Evolutionary conservation across 2,329 filamentous ascomycete species (phyloP).

Genomic region (Aspergillus thermomutatus): DNA sequence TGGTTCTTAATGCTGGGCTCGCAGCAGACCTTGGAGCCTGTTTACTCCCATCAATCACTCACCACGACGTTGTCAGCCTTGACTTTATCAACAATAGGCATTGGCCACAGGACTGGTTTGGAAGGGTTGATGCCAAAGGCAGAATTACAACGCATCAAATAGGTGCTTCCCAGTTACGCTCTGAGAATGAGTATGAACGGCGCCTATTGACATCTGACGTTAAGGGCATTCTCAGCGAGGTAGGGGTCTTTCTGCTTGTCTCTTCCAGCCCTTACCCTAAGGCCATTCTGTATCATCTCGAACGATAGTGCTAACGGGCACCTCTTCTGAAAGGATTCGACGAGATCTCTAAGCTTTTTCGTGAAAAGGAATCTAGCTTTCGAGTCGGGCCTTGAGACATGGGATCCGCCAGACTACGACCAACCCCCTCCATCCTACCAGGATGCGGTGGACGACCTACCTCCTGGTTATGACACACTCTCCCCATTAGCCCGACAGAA

Average conservation of each 20-base stretch:
- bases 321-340: conserved; percentile 1
- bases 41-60: not conserved
- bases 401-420: conserved; percentile 18
- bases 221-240: not conserved
- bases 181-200: not conserved
- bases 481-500: conserved; percentile 26
- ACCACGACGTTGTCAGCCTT: not conserved
- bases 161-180: not conserved
- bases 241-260: not conserved
- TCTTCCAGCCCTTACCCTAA: not conserved
- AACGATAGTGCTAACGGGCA: not conserved
- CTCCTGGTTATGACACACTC: conserved; percentile 31
- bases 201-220: not conserved
- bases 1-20: not conserved
- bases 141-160: not conserved
- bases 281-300: not conserved
- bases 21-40: not conserved
- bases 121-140: not conserved
- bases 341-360: not conserved
- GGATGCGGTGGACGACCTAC: conserved; percentile 30
- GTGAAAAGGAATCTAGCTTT: conserved; percentile 3
- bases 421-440: conserved; percentile 31
- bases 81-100: not conserved
- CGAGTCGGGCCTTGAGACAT: conserved; percentile 11
- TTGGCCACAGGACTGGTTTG: not conserved